phyloP scores from a whole-genome alignment of 768 basidiomycete genomes.

The Kwoniella sp. region DNA sequence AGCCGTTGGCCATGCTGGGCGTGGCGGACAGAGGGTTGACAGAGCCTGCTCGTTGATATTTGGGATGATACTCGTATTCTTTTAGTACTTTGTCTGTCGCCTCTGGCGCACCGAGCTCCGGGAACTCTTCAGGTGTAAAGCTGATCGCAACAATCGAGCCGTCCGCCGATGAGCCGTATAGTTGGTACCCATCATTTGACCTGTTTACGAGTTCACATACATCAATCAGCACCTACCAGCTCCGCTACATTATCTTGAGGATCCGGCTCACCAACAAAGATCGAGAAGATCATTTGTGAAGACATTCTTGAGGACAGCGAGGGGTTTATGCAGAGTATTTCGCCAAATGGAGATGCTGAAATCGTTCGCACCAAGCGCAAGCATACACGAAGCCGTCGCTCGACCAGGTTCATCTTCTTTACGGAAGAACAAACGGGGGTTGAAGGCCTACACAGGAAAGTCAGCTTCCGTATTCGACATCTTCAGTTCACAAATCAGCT shows the following conservation, averaged over 20 bases:
- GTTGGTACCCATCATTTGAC: constrained; percentile 87
- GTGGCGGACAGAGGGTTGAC: constrained; percentile 12
- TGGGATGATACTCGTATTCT: constrained; percentile 40
- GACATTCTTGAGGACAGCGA: constrained; percentile 90
- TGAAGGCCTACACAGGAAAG: constrained; percentile 67
- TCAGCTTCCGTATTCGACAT: no score
- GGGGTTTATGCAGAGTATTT: constrained; percentile 83
- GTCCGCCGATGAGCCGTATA: constrained; percentile 94
- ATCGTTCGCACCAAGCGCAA: constrained; percentile 88
- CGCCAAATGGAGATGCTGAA: constrained; percentile 94
- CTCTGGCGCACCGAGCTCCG: constrained; percentile 57
- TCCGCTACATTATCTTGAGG: no score
- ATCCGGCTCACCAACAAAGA: constrained; percentile 74
- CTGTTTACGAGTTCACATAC: constrained; percentile 57
- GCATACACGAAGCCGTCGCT: constrained; percentile 48
- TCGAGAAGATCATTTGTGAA: constrained; percentile 96
- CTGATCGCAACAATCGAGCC: constrained; percentile 87
- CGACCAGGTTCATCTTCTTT: constrained; percentile 64
- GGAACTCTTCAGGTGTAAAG: constrained; percentile 63
- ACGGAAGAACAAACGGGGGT: constrained; percentile 89
- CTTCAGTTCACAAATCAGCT: no score
- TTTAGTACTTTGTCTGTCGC: constrained; percentile 54
- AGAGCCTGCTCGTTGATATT: constrained; percentile 14
- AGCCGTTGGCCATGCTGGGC: constrained; percentile 17
- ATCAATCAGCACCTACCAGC: background rate